phyloP scores from a whole-genome alignment of 148 eudicot genomes.

The Chenopodium berlandieri region DNA sequence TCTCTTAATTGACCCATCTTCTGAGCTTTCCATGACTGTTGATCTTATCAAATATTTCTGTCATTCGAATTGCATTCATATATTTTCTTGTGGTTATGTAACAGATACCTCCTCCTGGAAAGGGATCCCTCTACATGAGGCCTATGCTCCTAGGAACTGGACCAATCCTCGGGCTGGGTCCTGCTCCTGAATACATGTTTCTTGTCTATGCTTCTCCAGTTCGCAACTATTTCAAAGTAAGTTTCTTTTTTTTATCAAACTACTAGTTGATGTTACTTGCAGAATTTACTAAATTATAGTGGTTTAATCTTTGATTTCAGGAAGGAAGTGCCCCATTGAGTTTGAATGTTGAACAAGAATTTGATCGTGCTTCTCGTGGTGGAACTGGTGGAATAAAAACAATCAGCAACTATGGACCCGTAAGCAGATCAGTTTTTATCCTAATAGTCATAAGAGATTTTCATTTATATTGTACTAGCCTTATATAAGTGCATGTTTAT shows the following conservation, averaged over 20 bases:
- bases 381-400: conserved; percentile 93
- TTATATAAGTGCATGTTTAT: background rate
- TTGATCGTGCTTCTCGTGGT: conserved; percentile 82
- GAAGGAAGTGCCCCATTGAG: conserved; percentile 70
- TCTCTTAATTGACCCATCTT: background rate
- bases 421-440: conserved; percentile 20
- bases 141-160: conserved; percentile 92
- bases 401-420: conserved; percentile 87
- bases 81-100: background rate
- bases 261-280: background rate
- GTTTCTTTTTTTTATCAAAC: background rate
- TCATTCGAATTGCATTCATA: background rate
- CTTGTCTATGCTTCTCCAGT: conserved; percentile 90
- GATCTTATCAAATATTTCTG: background rate
- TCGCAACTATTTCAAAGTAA: conserved; percentile 83
- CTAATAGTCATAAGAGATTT: background rate
- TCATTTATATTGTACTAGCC: background rate
- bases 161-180: conserved; percentile 68
- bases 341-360: conserved; percentile 72
- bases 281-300: background rate
- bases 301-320: conserved; percentile 32
- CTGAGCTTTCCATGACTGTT: background rate
- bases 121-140: conserved; percentile 87
- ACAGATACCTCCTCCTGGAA: conserved; percentile 93
- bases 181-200: conserved; percentile 84